These are phyloP conservation scores for Coemansia sp. DNA, from an alignment of 192 early-diverging fungal species.

Conservation along the genomic window DNA sequence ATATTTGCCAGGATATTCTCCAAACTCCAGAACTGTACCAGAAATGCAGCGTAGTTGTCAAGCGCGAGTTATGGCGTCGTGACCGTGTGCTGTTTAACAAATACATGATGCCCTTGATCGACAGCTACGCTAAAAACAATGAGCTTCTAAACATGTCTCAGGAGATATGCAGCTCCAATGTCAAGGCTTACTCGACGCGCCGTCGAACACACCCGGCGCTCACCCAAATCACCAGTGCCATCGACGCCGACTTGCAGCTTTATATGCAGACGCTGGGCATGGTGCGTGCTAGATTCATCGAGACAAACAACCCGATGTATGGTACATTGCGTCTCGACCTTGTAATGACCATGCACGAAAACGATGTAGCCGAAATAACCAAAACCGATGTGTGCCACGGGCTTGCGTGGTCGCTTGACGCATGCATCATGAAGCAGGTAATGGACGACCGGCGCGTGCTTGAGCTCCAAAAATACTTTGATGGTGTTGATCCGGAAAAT, in stretches of 20 bases:
- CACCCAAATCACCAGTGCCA: conserved; percentile 20
- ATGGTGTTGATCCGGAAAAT: conserved; percentile 22
- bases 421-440: conserved; percentile 29
- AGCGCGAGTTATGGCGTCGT: conserved; percentile 39
- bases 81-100: conserved; percentile 23
- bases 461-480: conserved; percentile 42
- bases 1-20: conserved; percentile 26
- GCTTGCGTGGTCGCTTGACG: conserved; percentile 43
- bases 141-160: conserved; percentile 28
- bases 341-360: conserved; percentile 41
- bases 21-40: conserved; percentile 21
- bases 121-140: conserved; percentile 5
- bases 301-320: conserved; percentile 23
- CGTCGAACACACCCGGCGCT: conserved; percentile 23
- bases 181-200: conserved; percentile 1
- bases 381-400: conserved; percentile 36
- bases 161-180: conserved; percentile 21
- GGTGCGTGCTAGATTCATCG: conserved; percentile 33
- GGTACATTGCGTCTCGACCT: conserved; percentile 45
- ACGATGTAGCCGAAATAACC: conserved; percentile 18
- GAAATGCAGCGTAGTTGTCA: conserved; percentile 29
- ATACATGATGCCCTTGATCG: conserved; percentile 37
- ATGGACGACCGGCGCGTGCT: conserved; percentile 33
- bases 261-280: conserved; percentile 45
- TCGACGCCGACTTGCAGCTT: conserved; percentile 30